phyloP scores from a whole-genome alignment of 257 asterid genomes.

The Gentiana macrophylla region DNA sequence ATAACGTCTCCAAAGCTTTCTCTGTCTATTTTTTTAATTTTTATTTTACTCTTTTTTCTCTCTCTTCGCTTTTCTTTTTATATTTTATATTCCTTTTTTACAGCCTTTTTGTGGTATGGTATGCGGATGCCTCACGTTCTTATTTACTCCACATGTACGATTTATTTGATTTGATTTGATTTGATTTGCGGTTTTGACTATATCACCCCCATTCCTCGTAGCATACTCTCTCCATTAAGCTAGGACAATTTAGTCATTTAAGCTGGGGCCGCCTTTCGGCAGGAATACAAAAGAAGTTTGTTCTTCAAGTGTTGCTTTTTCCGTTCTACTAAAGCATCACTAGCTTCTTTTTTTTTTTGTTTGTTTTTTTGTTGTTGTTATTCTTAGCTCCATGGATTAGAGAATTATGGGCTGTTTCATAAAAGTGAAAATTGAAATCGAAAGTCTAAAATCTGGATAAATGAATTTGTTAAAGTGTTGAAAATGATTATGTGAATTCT shows the following conservation, averaged over 20 bases:
- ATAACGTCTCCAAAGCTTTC: conserved; percentile 47
- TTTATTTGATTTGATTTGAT: no score
- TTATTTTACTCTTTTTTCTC: conserved; percentile 8
- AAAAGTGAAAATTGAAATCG: no score
- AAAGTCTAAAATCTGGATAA: no score
- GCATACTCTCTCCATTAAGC: conserved; percentile 19
- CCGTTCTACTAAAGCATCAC: conserved; percentile 18
- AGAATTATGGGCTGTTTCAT: no score
- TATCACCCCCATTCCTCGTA: conserved; percentile 10
- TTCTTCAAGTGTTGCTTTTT: not conserved
- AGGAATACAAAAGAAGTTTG: conserved; percentile 19
- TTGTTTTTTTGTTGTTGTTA: no score
- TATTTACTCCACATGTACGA: not conserved
- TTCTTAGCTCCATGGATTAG: no score
- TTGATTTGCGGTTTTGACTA: conserved; percentile 5
- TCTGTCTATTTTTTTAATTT: conserved; percentile 27
- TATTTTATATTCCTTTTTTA: not conserved
- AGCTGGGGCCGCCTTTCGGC: conserved; percentile 40
- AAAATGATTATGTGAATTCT: no score
- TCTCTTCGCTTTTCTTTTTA: conserved; percentile 15
- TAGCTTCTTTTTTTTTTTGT: no score
- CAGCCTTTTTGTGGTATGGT: conserved; percentile 39
- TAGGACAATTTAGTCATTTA: conserved; percentile 31
- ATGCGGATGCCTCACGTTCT: conserved; percentile 52
- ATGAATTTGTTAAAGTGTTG: no score